A percentile compares a stretch with the other conserved stretches of the same genome.
Conservation (phyloP, 2,329 filamentous ascomycete species). For the Colletotrichum euphorbiae region DNA sequence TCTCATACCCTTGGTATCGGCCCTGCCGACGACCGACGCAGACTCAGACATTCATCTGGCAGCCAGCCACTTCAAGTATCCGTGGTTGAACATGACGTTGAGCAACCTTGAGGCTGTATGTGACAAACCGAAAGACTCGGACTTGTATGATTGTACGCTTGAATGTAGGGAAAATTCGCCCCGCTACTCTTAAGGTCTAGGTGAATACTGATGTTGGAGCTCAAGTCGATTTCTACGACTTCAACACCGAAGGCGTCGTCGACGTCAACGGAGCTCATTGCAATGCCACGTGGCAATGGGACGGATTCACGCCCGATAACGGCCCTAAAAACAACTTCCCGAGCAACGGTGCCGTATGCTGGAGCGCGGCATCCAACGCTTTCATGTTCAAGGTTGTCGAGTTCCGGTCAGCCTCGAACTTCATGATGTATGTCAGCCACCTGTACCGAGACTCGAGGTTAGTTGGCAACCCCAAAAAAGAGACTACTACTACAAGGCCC, state of each 20-base stretch:
- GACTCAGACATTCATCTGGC: not conserved
- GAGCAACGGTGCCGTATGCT: constrained; percentile 35
- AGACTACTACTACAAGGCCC: no score
- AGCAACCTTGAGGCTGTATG: constrained; percentile 35
- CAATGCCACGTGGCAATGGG: constrained; percentile 43
- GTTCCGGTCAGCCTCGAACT: constrained; percentile 38
- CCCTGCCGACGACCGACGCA: constrained; percentile 11
- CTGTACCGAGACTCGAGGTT: constrained; percentile 36
- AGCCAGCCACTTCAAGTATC: constrained; percentile 27
- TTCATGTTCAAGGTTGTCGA: constrained; percentile 37
- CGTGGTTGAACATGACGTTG: constrained; percentile 37
- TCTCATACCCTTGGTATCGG: constrained; percentile 9
- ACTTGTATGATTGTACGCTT: constrained; percentile 29
- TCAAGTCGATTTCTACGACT: constrained; percentile 40
- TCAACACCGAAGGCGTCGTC: constrained; percentile 38
- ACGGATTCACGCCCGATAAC: constrained; percentile 40
- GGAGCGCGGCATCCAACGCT: constrained; percentile 13
- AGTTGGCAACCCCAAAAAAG: constrained; percentile 3
- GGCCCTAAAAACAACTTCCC: constrained; percentile 46
- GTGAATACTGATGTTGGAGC: not conserved
- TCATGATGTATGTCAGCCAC: constrained; percentile 35
- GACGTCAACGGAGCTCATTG: constrained; percentile 41
- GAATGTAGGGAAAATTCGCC: constrained; percentile 21
- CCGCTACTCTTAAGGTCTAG: no score
- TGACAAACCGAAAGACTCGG: not conserved